phyloP scores from a whole-genome alignment of 768 basidiomycete species.

The Russula emetica region DNA sequence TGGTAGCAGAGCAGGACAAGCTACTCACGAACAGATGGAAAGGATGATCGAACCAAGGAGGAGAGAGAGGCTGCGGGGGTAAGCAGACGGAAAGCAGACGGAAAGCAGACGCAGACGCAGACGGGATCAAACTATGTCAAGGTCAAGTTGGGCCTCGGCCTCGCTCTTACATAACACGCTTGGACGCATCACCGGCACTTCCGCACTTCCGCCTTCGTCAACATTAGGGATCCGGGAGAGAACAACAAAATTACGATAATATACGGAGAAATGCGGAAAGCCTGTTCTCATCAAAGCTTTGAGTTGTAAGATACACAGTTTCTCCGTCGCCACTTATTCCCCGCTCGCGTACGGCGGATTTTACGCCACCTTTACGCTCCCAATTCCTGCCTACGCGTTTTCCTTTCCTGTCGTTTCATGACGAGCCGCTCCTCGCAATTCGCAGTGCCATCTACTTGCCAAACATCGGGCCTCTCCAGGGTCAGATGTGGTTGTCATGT shows the following conservation, averaged over 20 bases:
- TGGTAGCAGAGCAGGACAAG: neutral
- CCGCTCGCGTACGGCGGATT: neutral
- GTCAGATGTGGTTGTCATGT: too few relatives aligned
- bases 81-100: neutral
- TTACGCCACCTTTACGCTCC: neutral
- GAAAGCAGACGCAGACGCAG: neutral
- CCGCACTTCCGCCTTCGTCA: neutral
- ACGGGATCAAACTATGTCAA: neutral
- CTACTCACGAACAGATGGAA: neutral
- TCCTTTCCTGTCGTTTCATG: neutral
- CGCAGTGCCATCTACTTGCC: neutral
- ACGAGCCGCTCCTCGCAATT: neutral
- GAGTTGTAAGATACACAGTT: neutral
- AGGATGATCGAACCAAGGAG: too few relatives aligned
- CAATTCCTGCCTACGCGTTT: neutral
- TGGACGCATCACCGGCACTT: neutral
- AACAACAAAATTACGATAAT: too few relatives aligned
- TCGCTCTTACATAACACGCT: neutral
- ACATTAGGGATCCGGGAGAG: neutral
- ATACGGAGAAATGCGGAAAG: neutral
- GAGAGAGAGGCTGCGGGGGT: neutral
- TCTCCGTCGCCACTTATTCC: neutral
- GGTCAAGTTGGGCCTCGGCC: neutral
- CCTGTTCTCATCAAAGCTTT: neutral
- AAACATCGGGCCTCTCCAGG: neutral